Evolutionary conservation across 2,329 filamentous ascomycete species (phyloP), one percentile per base, ranked within the genome.

Genomic region (Pestalotiopsis sp.): DNA sequence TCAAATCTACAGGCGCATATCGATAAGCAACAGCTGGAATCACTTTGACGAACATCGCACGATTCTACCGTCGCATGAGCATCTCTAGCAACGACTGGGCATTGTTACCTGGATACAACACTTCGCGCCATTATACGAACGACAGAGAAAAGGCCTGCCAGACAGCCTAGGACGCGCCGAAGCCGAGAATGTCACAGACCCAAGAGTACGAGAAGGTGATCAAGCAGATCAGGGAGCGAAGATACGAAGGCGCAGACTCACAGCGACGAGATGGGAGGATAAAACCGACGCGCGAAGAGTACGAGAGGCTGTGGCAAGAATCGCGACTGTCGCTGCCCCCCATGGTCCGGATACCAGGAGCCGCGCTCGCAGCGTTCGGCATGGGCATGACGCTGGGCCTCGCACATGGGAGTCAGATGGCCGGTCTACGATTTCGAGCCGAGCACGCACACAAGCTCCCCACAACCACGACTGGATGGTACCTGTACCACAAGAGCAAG

Each of bases 401-500:
- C 20, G 85, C 89, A 6, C 89, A 94, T 67, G 94, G 93, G 27
- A 91, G 90, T 69, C 90, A 90, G 76, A 90, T 88, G 77, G 89
- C 93, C 0, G 91, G 92, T 65, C 86, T 97, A 68, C 92, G 92
- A 52, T 99, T 98, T 83, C 92, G 95, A 67, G 96, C 96, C 69
- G 96, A 99, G 81, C 97, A 99, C 78, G 94, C 96, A 1, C 96
- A 99, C 84, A 93, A 95, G 72, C 90, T 98, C 71, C 96, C 96
- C 23, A 90, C 89, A 3, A 91, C 91, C 1, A 91, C 93, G 31
- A 89, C 91, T 2, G 95, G 94, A 20, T 99, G 96, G 96, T 99
- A 95, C 78, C 88, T 98, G n/a, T 99, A 99, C 81, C 95, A 98
- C 84, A 98, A 98, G 82, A 93, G 90, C 78, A 98, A 98, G 81